These are phyloP conservation scores for Rhodofomes roseus DNA, from an alignment of 1,284 basidiomycete genomes.

Conservation along the genomic window DNA sequence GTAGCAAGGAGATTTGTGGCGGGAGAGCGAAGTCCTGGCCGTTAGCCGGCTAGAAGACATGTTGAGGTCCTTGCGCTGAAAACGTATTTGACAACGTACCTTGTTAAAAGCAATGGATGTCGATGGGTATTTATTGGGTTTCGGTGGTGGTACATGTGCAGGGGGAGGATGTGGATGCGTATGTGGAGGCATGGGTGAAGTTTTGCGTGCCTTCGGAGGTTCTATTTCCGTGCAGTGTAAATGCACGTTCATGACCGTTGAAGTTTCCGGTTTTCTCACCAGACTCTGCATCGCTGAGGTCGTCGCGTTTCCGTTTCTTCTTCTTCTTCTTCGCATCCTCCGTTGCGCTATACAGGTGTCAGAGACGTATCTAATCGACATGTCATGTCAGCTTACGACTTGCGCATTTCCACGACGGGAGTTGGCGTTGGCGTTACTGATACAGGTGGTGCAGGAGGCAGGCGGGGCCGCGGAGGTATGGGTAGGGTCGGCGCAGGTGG, in stretches of 20 bases:
- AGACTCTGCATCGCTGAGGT: slow-evolving; percentile 69
- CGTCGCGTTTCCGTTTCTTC: slow-evolving; percentile 82
- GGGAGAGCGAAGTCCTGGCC: slow-evolving; percentile 62
- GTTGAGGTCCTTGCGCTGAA: neutral
- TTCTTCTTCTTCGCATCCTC: slow-evolving; percentile 72
- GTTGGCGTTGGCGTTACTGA: slow-evolving; percentile 32
- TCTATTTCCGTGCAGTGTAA: slow-evolving; percentile 29
- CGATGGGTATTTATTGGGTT: slow-evolving; percentile 49
- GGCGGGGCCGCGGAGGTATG: slow-evolving; percentile 32
- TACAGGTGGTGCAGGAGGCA: slow-evolving; percentile 35
- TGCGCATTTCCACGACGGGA: slow-evolving; percentile 36
- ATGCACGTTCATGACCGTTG: neutral
- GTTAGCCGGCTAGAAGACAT: slow-evolving; percentile 29
- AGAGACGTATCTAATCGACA: slow-evolving; percentile 6
- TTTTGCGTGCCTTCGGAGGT: slow-evolving; percentile 50
- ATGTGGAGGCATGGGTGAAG: slow-evolving; percentile 42
- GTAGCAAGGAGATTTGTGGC: slow-evolving; percentile 46
- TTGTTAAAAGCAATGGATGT: slow-evolving; percentile 45
- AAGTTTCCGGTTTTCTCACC: slow-evolving; percentile 30
- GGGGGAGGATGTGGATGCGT: slow-evolving; percentile 30
- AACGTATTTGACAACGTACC: slow-evolving; percentile 31
- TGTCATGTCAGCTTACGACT: slow-evolving; percentile 31
- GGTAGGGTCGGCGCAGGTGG: slow-evolving; percentile 29
- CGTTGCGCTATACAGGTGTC: slow-evolving; percentile 21
- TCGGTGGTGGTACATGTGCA: slow-evolving; percentile 38